Percentiles rank a stretch among this genome's conserved stretches.
These are phyloP conservation scores for Chlamydomonas eustigma DNA, from an alignment of 139 green algal genomes.

Conservation along the genomic window DNA sequence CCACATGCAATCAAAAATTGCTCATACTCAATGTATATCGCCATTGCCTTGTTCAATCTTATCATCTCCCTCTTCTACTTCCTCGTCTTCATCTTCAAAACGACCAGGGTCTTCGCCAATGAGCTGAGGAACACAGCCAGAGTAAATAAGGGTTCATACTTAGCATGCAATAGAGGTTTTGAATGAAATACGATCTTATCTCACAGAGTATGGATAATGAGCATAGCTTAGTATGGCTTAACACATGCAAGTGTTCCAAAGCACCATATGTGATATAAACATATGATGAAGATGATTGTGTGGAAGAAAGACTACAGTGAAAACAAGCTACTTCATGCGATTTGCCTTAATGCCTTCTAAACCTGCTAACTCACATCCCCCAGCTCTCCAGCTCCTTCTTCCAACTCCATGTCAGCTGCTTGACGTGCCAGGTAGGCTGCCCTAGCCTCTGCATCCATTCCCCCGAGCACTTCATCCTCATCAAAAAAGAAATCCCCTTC, in stretches of 20 bases:
- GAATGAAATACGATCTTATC: not conserved
- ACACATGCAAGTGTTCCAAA: not conserved
- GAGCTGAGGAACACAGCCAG: too few species aligned
- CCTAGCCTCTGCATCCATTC: conserved; percentile 24
- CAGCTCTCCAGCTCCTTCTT: not conserved
- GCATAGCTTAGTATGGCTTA: not conserved
- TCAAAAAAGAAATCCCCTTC: conserved; percentile 43
- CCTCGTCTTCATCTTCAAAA: conserved; percentile 40
- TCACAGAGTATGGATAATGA: not conserved
- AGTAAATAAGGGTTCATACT: not conserved
- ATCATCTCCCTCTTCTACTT: not conserved
- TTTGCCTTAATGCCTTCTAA: not conserved
- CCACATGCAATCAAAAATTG: too few species aligned
- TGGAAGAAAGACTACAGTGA: too few species aligned
- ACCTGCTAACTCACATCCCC: not conserved
- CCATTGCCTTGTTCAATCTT: too few species aligned
- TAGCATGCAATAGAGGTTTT: not conserved
- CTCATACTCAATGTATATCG: too few species aligned
- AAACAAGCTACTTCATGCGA: not conserved
- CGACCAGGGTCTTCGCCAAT: conserved; percentile 34
- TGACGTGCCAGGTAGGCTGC: conserved; percentile 28
- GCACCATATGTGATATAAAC: not conserved
- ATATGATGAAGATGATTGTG: not conserved
- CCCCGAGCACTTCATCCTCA: conserved; percentile 42
- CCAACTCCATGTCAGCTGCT: conserved; percentile 28